Evolutionary conservation across 441 rosid genomes (phyloP).

Genomic region (Sinapis alba): DNA sequence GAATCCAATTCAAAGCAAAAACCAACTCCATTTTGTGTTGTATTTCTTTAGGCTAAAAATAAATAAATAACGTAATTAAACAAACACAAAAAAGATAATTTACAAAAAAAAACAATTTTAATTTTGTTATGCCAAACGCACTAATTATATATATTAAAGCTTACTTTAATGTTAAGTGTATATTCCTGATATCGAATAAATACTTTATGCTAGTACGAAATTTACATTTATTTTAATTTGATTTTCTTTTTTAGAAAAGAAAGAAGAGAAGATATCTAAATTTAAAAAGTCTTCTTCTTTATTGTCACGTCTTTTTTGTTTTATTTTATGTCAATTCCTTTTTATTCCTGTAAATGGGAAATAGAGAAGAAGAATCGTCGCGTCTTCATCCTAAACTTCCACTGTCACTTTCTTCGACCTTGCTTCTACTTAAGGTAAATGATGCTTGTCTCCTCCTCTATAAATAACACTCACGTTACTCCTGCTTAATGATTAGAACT

Average conservation of each 20-base stretch:
- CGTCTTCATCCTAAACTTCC: slow-evolving; percentile 23
- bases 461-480: background rate
- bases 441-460: slow-evolving; percentile 1
- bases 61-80: background rate
- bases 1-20: background rate
- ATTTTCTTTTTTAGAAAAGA: background rate
- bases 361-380: slow-evolving; percentile 6
- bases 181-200: background rate
- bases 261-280: background rate
- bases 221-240: background rate
- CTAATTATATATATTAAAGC: background rate
- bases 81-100: background rate
- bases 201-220: background rate
- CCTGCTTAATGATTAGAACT: slow-evolving; percentile 11
- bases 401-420: slow-evolving; percentile 1
- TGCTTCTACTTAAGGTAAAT: background rate
- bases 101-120: background rate
- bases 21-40: background rate
- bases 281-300: background rate
- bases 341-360: background rate
- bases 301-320: background rate
- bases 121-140: background rate
- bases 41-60: background rate
- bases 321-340: background rate
- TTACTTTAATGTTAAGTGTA: background rate